These are phyloP conservation scores for Hypoxylon sp. DNA, from an alignment of 2,329 filamentous ascomycete genomes.

Conservation along the genomic window DNA sequence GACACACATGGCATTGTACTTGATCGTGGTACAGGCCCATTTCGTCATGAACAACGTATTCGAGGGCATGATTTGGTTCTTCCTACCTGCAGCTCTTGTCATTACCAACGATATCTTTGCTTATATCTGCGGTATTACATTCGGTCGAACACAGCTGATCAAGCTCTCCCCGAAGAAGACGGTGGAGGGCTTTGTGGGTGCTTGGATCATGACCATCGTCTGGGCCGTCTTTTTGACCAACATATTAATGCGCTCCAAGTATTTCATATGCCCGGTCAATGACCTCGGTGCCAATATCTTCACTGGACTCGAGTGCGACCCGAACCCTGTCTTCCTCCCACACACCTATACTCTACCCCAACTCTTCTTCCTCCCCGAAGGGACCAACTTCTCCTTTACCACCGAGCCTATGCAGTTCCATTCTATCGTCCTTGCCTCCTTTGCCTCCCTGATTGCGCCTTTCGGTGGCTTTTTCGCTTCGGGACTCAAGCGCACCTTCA, in stretches of 20 bases:
- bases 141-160: slow-evolving; percentile 96
- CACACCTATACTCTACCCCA: slow-evolving; percentile 66
- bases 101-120: slow-evolving; percentile 99
- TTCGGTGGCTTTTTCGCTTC: slow-evolving; percentile 99
- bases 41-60: slow-evolving; percentile 99
- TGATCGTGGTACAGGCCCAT: slow-evolving; percentile 97
- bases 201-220: slow-evolving; percentile 94
- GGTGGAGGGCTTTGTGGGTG: slow-evolving; percentile 95
- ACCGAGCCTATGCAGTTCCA: slow-evolving; percentile 94
- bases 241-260: slow-evolving; percentile 89
- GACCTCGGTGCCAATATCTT: slow-evolving; percentile 95
- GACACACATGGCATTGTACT: slow-evolving; percentile 99
- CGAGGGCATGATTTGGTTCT: slow-evolving; percentile 99
- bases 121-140: slow-evolving; percentile 97
- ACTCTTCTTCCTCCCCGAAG: slow-evolving; percentile 70
- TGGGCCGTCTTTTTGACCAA: slow-evolving; percentile 88
- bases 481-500: slow-evolving; percentile 97
- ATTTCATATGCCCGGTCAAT: slow-evolving; percentile 98
- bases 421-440: slow-evolving; percentile 89
- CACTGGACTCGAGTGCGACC: slow-evolving; percentile 88
- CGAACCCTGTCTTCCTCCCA: slow-evolving; percentile 91
- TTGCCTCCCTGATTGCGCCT: slow-evolving; percentile 95
- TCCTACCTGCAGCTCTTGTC: slow-evolving; percentile 92
- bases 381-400: slow-evolving; percentile 70
- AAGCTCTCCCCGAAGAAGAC: slow-evolving; percentile 99